Conservation (phyloP, 129 eudicot genomes). For the Helianthus annuus region DNA sequence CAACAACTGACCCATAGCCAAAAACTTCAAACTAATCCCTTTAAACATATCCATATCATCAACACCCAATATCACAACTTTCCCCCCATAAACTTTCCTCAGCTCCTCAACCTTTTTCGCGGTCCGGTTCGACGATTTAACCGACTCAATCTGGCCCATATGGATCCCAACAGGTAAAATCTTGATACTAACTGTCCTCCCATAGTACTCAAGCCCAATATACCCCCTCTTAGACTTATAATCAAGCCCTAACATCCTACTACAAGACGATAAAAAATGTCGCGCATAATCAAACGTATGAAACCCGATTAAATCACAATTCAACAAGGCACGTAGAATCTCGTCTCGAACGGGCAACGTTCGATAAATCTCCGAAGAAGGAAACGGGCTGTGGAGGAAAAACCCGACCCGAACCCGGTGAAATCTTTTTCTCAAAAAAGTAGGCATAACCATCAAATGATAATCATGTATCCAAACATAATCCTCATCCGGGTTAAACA, state of each 20-base stretch:
- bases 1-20: constrained; percentile 76
- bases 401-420: constrained; percentile 74
- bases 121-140: constrained; percentile 48
- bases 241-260: constrained; percentile 88
- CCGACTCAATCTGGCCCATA: constrained; percentile 70
- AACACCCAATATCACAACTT: constrained; percentile 76
- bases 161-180: constrained; percentile 88
- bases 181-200: constrained; percentile 80
- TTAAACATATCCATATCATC: constrained; percentile 95
- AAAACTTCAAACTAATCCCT: constrained; percentile 85
- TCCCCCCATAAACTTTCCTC: constrained; percentile 53
- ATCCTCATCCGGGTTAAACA: constrained; percentile 82
- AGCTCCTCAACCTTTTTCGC: constrained; percentile 53
- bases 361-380: constrained; percentile 75
- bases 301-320: constrained; percentile 88
- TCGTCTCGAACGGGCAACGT: constrained; percentile 84
- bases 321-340: constrained; percentile 67
- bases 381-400: constrained; percentile 83
- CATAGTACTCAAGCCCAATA: constrained; percentile 83
- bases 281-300: constrained; percentile 97
- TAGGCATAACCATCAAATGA: constrained; percentile 87
- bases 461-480: constrained; percentile 92
- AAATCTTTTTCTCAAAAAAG: constrained; percentile 68
- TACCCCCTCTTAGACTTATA: constrained; percentile 87
- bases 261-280: constrained; percentile 85